Evolutionary conservation across 148 eudicot genomes (phyloP), one percentile per base, ranked within the genome.

Genomic region (Silene latifolia): DNA sequence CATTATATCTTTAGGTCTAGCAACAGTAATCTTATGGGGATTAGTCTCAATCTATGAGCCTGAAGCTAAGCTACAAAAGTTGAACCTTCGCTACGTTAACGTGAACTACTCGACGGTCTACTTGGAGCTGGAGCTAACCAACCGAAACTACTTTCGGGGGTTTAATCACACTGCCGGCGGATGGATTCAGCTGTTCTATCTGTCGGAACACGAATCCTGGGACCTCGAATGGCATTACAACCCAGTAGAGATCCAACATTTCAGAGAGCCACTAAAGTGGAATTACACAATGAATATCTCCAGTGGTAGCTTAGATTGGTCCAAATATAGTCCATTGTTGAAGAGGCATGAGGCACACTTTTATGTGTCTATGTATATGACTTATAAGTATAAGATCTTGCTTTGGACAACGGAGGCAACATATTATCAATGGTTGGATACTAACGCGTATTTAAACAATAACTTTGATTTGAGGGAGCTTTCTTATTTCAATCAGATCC

Each of bases 151-250:
- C 25, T 64, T 64, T 17, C 68, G 68, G n/a, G 68, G 68, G 8
- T 64, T 24, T 32, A 64, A 64, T 64, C 24, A 64, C 68, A 24
- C 68, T 9, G 51, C 9, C 51, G 42, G 24, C n/a, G 68, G 68
- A 17, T 64, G 68, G 68, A 18, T 64, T 11, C 35, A 64, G 68
- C n/a, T 12, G 6, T 64, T 64, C 10, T 64, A 64, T 21, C 17
- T 25, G 17, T 24, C 44, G 7, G 10, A 25, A 4, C 3, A 25
- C 14, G n/a, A 13, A 5, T 9, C 7, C n/a, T 11, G 44, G 42
- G 39, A 64, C 5, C 39, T 64, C 12, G 15, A 12, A 5, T 64
- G 5, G 5, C 13, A 64, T 4, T 25, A 24, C 68, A 24, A 12
- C 68, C 44, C 68, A 64, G 0, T 3, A 0, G 39, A 25, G 42